A percentile compares a stretch with the other conserved stretches of the same genome.
These are phyloP conservation scores for Talaromyces verruculosus DNA, from an alignment of 2,329 filamentous ascomycete genomes.

Conservation along the genomic window DNA sequence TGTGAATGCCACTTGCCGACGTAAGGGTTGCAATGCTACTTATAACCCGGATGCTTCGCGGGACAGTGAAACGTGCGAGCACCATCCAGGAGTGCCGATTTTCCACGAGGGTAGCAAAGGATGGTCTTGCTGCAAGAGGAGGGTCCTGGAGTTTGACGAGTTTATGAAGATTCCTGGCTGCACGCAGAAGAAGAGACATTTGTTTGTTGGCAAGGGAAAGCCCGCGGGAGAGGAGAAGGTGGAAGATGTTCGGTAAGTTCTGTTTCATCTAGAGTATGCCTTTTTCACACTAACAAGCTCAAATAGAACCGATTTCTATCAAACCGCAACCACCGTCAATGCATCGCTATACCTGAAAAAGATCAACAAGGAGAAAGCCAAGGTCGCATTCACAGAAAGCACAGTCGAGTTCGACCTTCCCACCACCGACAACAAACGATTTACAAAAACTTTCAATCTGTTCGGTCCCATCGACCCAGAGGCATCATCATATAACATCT, in stretches of 20 bases:
- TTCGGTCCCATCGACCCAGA: slow-evolving; percentile 74
- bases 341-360: slow-evolving; percentile 96
- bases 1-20: slow-evolving; percentile 71
- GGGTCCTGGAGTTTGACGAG: slow-evolving; percentile 94
- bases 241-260: slow-evolving; percentile 69
- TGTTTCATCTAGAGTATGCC: background rate
- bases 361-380: slow-evolving; percentile 78
- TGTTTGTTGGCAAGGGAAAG: slow-evolving; percentile 77
- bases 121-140: slow-evolving; percentile 93
- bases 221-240: slow-evolving; percentile 70
- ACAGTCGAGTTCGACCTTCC: slow-evolving; percentile 74
- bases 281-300: slow-evolving; percentile 8
- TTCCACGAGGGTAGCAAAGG: slow-evolving; percentile 99
- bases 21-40: slow-evolving; percentile 68
- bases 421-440: slow-evolving; percentile 85
- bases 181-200: slow-evolving; percentile 73
- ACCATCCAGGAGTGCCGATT: slow-evolving; percentile 86
- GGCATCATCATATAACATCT: slow-evolving; percentile 73
- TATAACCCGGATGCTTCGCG: slow-evolving; percentile 62
- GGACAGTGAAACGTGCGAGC: slow-evolving; percentile 74
- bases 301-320: slow-evolving; percentile 83
- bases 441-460: slow-evolving; percentile 69
- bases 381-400: slow-evolving; percentile 65
- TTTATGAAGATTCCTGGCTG: slow-evolving; percentile 96
- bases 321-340: slow-evolving; percentile 80